Percentiles rank a stretch among this genome's conserved stretches.
Evolutionary conservation across 495 filamentous ascomycete genomes (phyloP).

Genomic region (Alectoria sarmentosa): DNA sequence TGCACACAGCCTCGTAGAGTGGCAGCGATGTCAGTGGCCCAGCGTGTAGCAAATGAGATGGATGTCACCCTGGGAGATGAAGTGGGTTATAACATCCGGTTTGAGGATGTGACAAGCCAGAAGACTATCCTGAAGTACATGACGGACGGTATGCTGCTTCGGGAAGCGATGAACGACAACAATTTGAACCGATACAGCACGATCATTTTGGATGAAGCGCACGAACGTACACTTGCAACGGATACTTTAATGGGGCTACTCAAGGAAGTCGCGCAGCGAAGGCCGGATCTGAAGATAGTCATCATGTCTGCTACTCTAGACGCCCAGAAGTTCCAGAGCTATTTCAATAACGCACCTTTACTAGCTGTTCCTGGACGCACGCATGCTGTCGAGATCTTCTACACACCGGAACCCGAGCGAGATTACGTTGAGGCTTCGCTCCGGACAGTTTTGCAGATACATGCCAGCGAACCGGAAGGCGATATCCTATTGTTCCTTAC

Average conservation of each 20-base stretch:
- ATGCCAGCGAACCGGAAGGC: conserved; percentile 84
- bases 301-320: conserved; percentile 98
- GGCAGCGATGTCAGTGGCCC: conserved; percentile 97
- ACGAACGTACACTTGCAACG: conserved; percentile 91
- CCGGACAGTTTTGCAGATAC: conserved; percentile 92
- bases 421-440: conserved; percentile 96
- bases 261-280: conserved; percentile 71
- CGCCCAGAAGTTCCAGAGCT: conserved; percentile 96
- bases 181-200: conserved; percentile 87
- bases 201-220: conserved; percentile 97
- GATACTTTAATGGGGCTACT: conserved; percentile 94
- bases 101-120: conserved; percentile 87
- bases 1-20: conserved; percentile 98
- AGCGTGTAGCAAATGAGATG: conserved; percentile 96
- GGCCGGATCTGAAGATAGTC: conserved; percentile 88
- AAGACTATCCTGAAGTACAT: conserved; percentile 98
- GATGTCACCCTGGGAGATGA: conserved; percentile 91
- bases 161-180: conserved; percentile 97
- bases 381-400: conserved; percentile 96
- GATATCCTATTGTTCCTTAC: conserved; percentile 96
- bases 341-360: conserved; percentile 90
- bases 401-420: conserved; percentile 90
- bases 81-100: conserved; percentile 98
- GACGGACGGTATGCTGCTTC: conserved; percentile 98
- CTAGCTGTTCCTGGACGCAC: conserved; percentile 94